Base-by-base conservation (phyloP, 2,329 filamentous ascomycete genomes). In the Trichocomaceae sp. region DNA sequence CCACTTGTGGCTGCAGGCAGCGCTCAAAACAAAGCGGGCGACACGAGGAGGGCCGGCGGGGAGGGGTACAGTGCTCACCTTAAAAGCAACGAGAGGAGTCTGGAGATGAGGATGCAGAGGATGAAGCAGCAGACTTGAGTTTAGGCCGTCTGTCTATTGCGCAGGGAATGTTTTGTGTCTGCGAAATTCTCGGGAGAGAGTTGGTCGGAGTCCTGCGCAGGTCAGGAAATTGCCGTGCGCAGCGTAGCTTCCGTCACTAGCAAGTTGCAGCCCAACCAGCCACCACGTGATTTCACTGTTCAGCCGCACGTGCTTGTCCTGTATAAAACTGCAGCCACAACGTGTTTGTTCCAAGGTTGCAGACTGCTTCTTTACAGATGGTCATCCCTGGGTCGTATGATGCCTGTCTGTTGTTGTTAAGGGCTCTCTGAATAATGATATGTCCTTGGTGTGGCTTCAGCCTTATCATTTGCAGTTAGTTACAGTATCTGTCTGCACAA, bases 221-320 rank as follows among this genome's bases (percentile, higher is more conserved):
- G 62, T 64, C 62, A 62, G 63, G 65, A 20, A 66, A 65, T 60
- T 69, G 64, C 66, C 62, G 64, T 63, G 63, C 63, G 60, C 64
- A 61, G 69, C 68, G 69, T 71, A 70, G 69, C 65, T 62, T 67
- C 61, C 60, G 68, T 70, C 67, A 70, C 67, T 66, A 63, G 22
- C 22, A 39, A n/a, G n/a, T n/a, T n/a, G n/a, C n/a, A n/a, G n/a
- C n/a, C n/a, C n/a, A n/a, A 53, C 19, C 26, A 23, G 44, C 33
- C 44, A 29, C 51, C 50, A 49, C 52, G 46, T 54, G 52, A 47
- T 49, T 47, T 54, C n/a, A n/a, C n/a, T n/a, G n/a, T n/a, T n/a
- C 39, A 54, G 44, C 52, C 46, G 42, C 54, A 52, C 50, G 49
- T 51, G 54, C 45, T 23, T 33, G 3, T 39, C 47, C 15, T 41